Evolutionary conservation across 1,284 basidiomycete species (phyloP), one percentile per base, ranked within the genome.

Genomic region (Veloboletus limbatus): DNA sequence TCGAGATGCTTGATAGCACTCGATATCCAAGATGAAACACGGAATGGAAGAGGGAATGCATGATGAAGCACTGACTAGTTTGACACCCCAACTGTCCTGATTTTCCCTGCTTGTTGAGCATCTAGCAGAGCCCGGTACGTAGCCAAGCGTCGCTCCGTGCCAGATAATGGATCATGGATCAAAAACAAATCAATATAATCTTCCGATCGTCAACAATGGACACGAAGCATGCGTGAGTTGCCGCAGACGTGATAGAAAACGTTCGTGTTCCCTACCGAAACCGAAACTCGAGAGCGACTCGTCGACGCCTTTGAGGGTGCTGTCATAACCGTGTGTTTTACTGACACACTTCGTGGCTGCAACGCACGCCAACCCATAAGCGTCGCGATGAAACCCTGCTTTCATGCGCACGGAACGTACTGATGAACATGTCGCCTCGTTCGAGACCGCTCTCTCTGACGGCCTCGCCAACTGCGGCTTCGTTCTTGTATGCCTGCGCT

Each of bases 161-260:
- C 83, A n/a, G 78, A 76, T 7, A 72, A 67, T 1, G 86, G 82
- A 54, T 85, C 80, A 49, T 92, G 90, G 24, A 92, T 82, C 18
- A 92, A 70, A 63, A 87, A 87, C 30, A 92, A 71, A 60, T 92
- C 89, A 42, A 90, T 74, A 59, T 89, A 89, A 27, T 79, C 81
- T 82, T 54, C 26, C 16, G 18, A 48, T 34, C 28, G 21, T 33
- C 24, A 14, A 37, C 10, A 21, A 34, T n/a, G 11, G n/a, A n/a
- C n/a, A n/a, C n/a, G n/a, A n/a, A n/a, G n/a, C n/a, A n/a, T n/a
- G n/a, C n/a, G 21, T 45, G 27, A 53, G 37, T 34, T 36, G 36
- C 37, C 35, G 27, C 52, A 50, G 43, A 51, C 44, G 33, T 50
- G 38, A 49, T 40, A 1, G 4, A 22, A 7, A 35, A 16, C 3